These are phyloP conservation scores for Trametes hirsuta DNA, from an alignment of 1,284 basidiomycete genomes.

Conservation along the genomic window DNA sequence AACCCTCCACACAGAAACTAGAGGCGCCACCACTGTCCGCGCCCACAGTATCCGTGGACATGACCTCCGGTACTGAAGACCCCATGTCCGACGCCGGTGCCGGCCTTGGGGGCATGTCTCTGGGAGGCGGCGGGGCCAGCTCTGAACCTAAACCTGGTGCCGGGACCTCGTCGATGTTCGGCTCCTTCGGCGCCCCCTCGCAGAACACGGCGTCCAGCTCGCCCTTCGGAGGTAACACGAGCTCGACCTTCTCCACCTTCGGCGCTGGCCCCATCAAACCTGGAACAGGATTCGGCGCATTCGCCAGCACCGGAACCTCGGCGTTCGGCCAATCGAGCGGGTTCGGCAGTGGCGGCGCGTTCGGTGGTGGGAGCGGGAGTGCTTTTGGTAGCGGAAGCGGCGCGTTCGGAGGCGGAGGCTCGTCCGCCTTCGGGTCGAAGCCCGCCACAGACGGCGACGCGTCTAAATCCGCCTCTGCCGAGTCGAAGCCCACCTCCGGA, in stretches of 20 bases:
- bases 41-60: constrained; percentile 39
- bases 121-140: constrained; percentile 34
- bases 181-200: constrained; percentile 19
- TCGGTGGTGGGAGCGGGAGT: constrained; percentile 1
- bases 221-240: constrained; percentile 12
- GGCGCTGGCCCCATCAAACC: constrained; percentile 40
- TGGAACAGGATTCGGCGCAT: constrained; percentile 45
- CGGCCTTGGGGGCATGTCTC: constrained; percentile 39
- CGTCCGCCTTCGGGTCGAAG: constrained; percentile 34
- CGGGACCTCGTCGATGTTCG: constrained; percentile 36
- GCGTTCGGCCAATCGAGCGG: constrained; percentile 13
- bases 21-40: constrained; percentile 18
- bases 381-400: constrained; percentile 8
- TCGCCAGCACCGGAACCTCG: constrained; percentile 31
- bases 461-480: constrained; percentile 36
- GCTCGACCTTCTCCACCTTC: constrained; percentile 25
- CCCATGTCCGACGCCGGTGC: constrained; percentile 26
- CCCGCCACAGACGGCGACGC: background rate
- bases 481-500: constrained; percentile 23
- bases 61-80: constrained; percentile 39
- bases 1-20: constrained; percentile 15
- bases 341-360: constrained; percentile 18
- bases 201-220: constrained; percentile 2
- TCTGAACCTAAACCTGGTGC: constrained; percentile 25
- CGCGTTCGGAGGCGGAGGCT: constrained; percentile 29